These are phyloP conservation scores for Suhomyces sp. DNA, from an alignment of 805 yeast species.

Conservation along the genomic window DNA sequence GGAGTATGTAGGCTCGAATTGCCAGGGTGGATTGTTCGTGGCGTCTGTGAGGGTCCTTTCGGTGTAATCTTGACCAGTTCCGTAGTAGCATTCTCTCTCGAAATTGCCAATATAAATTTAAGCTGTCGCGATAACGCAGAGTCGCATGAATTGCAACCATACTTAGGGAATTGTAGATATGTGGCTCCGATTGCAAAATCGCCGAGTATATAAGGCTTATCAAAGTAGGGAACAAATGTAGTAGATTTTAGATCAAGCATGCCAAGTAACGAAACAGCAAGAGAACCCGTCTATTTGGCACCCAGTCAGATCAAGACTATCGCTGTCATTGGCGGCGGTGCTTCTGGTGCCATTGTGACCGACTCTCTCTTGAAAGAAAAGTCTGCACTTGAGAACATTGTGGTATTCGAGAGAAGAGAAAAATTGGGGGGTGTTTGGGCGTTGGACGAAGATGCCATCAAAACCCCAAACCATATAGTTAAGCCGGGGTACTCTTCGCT, in stretches of 20 bases:
- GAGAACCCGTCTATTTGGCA: neutral
- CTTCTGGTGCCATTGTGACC: slow-evolving; percentile 44
- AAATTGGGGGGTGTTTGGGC: slow-evolving; percentile 46
- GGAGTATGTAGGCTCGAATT: neutral
- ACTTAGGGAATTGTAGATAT: neutral
- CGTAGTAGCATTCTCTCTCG: neutral
- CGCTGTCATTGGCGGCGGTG: slow-evolving; percentile 53
- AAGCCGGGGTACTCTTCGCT: slow-evolving; percentile 19
- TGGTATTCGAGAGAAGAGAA: slow-evolving; percentile 40
- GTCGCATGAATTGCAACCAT: neutral
- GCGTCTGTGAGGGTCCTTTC: neutral
- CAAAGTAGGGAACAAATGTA: neutral
- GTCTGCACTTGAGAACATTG: slow-evolving; percentile 26
- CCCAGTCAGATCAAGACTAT: slow-evolving; percentile 20
- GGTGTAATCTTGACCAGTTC: neutral
- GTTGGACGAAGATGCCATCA: slow-evolving; percentile 20
- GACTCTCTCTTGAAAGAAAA: slow-evolving; percentile 37
- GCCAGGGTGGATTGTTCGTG: neutral
- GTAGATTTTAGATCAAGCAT: neutral
- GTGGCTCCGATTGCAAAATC: neutral
- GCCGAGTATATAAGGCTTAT: neutral
- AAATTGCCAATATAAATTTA: neutral
- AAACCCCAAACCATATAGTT: slow-evolving; percentile 18
- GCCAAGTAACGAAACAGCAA: neutral
- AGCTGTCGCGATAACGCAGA: neutral